Evolutionary conservation across 257 asterid species (phyloP), one percentile per base, ranked within the genome.

Genomic region (Pogostemon cablin): DNA sequence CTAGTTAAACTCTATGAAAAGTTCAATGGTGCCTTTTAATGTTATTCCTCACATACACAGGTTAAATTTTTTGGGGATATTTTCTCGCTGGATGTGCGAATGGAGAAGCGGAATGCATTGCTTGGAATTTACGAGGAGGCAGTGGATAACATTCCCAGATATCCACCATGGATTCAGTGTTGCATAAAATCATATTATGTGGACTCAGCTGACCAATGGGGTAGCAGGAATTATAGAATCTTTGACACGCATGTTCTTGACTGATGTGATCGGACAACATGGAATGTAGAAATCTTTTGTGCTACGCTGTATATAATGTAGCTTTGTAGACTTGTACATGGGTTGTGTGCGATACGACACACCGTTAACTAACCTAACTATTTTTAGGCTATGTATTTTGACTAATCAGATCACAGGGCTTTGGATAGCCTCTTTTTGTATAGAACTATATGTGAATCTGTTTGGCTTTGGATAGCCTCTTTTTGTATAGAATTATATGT

Each of bases 101-200:
- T 68, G 1, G 74, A 43, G 78, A 90, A 69, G 79, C 78, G 86
- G 71, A 68, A 85, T 65, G 11, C 48, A 72, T 72, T 92, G 86
- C 88, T 92, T 52, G 98, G 96, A 63, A 49, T 78, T 62, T 61
- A 75, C 6, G 81, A 69, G 41, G 79, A 44, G 42, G 78, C 41
- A 20, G 25, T 7, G 58, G 66, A 66, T 34, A 60, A 17, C 57
- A 75, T 44, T 40, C 34, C 82, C 7, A 82, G 93, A 79, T 81
- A 81, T 72, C 98, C 95, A 25, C 91, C 91, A 6, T 92, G 98
- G 96, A 57, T 88, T 34, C 81, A 81, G 48, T 83, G 89, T 73
- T 92, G 96, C 84, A 61, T 92, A 76, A 77, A 67, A 63, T 88
- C 96, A 66, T 92, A 85, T 72, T 87, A 81, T 39, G 35, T 70